Conservation (phyloP, 495 filamentous ascomycete genomes). For the Trichoderma orchidacearum region DNA sequence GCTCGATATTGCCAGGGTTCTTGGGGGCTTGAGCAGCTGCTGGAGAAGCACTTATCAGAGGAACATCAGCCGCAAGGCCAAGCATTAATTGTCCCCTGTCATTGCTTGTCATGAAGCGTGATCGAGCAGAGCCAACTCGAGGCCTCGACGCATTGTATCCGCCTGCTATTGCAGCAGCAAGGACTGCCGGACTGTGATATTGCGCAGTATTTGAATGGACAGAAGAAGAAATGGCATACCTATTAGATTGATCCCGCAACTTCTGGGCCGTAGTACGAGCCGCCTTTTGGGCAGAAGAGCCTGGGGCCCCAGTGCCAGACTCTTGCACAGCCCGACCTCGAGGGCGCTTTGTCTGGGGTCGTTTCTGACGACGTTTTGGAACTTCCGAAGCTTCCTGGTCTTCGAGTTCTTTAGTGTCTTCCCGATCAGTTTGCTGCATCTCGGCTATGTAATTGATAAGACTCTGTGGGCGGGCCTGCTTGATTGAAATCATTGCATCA, state of each 20-base stretch:
- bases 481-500: too few relatives aligned
- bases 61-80: background rate
- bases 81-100: background rate
- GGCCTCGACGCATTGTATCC: background rate
- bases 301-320: background rate
- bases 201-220: background rate
- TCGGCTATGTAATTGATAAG: background rate
- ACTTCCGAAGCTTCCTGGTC: background rate
- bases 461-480: too few relatives aligned
- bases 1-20: background rate
- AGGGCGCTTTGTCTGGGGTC: too few relatives aligned
- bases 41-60: background rate
- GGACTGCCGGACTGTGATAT: background rate
- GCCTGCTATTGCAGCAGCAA: background rate
- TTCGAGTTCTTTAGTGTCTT: background rate
- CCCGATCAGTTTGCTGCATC: background rate
- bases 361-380: too few relatives aligned
- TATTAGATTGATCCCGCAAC: background rate
- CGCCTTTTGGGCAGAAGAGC: background rate
- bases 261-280: background rate
- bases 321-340: too few relatives aligned
- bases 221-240: background rate
- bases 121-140: background rate
- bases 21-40: background rate
- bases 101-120: background rate